Conservation (phyloP, 495 filamentous ascomycete genomes). For the Bryoglossum gracile region DNA sequence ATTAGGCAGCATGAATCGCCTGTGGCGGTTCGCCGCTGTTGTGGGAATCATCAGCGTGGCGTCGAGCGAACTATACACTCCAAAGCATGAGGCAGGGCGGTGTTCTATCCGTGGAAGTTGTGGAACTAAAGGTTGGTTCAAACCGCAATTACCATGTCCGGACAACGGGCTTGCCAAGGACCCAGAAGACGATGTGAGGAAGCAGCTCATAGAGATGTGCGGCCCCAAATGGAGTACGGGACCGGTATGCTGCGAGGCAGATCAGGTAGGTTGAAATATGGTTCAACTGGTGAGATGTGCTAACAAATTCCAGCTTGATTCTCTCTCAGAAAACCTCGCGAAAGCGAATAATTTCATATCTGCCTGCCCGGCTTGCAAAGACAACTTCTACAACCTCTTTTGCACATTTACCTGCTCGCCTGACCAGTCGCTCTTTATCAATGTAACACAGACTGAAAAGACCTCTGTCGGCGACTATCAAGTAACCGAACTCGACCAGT, state of each 20-base stretch:
- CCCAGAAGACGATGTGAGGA: slow-evolving; percentile 58
- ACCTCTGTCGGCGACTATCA: no score
- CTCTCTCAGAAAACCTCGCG: slow-evolving; percentile 71
- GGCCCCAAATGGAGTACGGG: slow-evolving; percentile 77
- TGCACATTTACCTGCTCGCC: slow-evolving; percentile 97
- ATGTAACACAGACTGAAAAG: slow-evolving; percentile 78
- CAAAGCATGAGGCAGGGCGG: slow-evolving; percentile 77
- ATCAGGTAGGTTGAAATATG: slow-evolving; percentile 53
- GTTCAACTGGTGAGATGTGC: not conserved
- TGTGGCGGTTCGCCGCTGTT: slow-evolving; percentile 16
- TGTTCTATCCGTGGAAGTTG: slow-evolving; percentile 90
- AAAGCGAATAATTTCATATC: slow-evolving; percentile 84
- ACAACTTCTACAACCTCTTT: slow-evolving; percentile 96
- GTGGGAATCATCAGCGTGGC: slow-evolving; percentile 17
- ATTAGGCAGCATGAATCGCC: slow-evolving; percentile 16
- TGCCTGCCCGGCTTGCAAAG: slow-evolving; percentile 89
- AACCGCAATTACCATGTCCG: slow-evolving; percentile 80
- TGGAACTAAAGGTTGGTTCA: slow-evolving; percentile 82
- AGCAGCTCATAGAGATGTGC: slow-evolving; percentile 78
- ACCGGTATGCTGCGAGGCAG: slow-evolving; percentile 73
- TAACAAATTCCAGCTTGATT: slow-evolving; percentile 51
- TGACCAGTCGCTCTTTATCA: slow-evolving; percentile 90
- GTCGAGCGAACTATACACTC: slow-evolving; percentile 31
- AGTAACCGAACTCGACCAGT: slow-evolving; percentile 84
- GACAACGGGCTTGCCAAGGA: slow-evolving; percentile 79